Percentiles rank a stretch among this genome's conserved stretches.
These are phyloP conservation scores for Ceratorhiza oryzae-sativae DNA, from an alignment of 1,284 basidiomycete species.

Conservation along the genomic window DNA sequence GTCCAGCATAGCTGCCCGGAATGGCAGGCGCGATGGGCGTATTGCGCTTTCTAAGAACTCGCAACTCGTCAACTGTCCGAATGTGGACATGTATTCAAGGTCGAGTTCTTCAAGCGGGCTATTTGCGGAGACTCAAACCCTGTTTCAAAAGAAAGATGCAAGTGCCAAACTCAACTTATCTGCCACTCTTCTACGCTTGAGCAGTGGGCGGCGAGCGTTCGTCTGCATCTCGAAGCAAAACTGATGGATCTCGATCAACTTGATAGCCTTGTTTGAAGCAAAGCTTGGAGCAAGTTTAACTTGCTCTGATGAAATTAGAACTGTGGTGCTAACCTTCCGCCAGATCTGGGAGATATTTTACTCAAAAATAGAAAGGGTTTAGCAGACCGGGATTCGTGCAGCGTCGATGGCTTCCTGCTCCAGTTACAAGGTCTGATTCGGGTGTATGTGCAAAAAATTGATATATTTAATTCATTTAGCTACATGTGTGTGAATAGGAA, in stretches of 20 bases:
- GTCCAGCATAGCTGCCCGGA: not conserved
- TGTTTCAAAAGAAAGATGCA: not conserved
- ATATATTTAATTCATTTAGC: no score
- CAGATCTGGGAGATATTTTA: no score
- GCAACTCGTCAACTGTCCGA: not conserved
- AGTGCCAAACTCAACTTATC: not conserved
- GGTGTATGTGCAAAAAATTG: no score
- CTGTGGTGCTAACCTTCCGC: no score
- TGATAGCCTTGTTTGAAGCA: not conserved
- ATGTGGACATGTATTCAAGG: not conserved
- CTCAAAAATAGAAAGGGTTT: no score
- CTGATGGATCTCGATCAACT: not conserved
- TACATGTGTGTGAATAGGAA: no score
- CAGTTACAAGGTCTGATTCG: no score
- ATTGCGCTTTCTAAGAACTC: constrained; percentile 4
- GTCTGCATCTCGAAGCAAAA: not conserved
- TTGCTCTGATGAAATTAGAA: no score
- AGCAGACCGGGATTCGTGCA: no score
- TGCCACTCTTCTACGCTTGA: not conserved
- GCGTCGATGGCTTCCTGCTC: no score
- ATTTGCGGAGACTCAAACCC: not conserved
- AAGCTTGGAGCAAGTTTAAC: no score
- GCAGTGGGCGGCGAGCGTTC: not conserved
- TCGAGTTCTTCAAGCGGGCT: constrained; percentile 2
- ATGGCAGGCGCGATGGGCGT: constrained; percentile 18